Conservation (phyloP, 2,329 filamentous ascomycete genomes). For the Fusarium napiforme region DNA sequence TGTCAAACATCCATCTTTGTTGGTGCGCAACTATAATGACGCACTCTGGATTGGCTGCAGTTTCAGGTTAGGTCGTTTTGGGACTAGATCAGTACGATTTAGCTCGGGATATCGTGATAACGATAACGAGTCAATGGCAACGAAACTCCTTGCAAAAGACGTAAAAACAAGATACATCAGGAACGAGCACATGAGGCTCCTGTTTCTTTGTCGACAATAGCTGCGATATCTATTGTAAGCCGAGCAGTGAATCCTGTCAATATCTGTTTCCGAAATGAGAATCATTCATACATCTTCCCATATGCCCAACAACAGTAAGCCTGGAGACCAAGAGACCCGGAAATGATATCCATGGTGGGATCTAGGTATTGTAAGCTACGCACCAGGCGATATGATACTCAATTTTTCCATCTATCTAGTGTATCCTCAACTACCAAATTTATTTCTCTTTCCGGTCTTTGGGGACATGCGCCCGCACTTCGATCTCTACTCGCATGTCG, state of each 20-base stretch:
- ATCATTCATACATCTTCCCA: background rate
- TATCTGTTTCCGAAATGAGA: too few relatives aligned
- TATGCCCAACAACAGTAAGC: too few relatives aligned
- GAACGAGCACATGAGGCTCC: too few relatives aligned
- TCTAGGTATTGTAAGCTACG: too few relatives aligned
- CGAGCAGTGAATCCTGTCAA: too few relatives aligned
- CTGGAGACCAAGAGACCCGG: background rate
- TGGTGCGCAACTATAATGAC: background rate
- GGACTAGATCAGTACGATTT: background rate
- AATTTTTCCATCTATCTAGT: rapidly evolving
- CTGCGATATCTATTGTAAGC: too few relatives aligned
- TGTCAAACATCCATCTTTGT: background rate
- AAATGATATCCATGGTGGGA: background rate
- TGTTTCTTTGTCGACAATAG: too few relatives aligned
- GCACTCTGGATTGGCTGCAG: background rate
- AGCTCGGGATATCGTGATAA: background rate
- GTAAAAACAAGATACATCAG: too few relatives aligned
- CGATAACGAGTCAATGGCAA: background rate
- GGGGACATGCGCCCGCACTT: background rate
- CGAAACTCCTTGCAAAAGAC: too few relatives aligned
- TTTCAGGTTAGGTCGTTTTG: background rate
- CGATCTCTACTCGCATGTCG: background rate
- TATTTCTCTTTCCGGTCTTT: background rate
- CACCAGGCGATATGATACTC: background rate
- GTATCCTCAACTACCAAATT: rapidly evolving